Percentiles rank a stretch among this genome's conserved stretches.
Conservation (phyloP, 805 yeast genomes). For the Metschnikowia lochheadii region DNA sequence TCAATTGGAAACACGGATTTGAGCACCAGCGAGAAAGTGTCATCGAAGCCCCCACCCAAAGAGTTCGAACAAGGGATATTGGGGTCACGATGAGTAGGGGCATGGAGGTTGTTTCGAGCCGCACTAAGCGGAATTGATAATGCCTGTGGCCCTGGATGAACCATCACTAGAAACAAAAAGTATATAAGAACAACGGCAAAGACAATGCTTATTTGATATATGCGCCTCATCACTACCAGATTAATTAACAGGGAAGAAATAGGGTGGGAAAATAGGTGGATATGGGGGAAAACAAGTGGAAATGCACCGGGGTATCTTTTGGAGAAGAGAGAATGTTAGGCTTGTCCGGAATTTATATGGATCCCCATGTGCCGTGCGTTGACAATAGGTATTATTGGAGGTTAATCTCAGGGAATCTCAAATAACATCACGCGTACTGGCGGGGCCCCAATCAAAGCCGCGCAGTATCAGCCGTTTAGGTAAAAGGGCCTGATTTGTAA, state of each 20-base stretch:
- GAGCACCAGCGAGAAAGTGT: constrained; percentile 22
- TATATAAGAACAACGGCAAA: neutral
- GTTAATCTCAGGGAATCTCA: neutral
- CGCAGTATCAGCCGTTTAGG: neutral
- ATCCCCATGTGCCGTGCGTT: neutral
- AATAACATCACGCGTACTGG: neutral
- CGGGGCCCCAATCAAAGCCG: neutral
- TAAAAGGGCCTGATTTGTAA: neutral
- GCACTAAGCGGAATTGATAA: neutral
- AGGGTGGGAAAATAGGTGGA: too few species aligned
- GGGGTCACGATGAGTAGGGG: neutral
- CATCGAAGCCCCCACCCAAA: constrained; percentile 4
- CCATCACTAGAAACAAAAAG: neutral
- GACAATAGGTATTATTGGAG: neutral
- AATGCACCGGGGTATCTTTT: neutral
- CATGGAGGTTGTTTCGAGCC: too few species aligned
- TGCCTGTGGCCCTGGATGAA: neutral
- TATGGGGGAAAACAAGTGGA: too few species aligned
- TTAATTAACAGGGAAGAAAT: neutral
- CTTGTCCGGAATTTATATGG: neutral
- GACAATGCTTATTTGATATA: neutral
- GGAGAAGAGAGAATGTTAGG: neutral
- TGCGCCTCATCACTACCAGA: neutral
- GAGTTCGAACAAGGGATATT: neutral
- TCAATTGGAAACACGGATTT: constrained; percentile 43